These are phyloP conservation scores for Phytophthora multivora DNA, from an alignment of 352 stramenopile species.

Conservation along the genomic window DNA sequence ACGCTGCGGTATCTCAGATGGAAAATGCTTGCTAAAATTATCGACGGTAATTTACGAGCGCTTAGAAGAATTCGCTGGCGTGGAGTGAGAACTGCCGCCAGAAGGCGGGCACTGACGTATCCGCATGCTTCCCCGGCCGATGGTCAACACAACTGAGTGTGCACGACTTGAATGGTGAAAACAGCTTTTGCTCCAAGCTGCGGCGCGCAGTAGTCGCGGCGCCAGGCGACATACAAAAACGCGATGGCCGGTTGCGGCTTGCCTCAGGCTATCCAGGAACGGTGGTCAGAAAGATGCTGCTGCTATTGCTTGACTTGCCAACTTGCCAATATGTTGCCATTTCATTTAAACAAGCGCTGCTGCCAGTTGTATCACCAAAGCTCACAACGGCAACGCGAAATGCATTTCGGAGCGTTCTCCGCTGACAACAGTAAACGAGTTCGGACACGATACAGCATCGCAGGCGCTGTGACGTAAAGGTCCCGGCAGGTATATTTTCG, in stretches of 20 bases:
- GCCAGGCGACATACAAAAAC: slow-evolving; percentile 19
- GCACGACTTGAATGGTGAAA: slow-evolving; percentile 13
- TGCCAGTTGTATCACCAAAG: slow-evolving; percentile 14
- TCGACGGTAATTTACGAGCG: slow-evolving; percentile 36
- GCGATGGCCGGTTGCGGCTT: slow-evolving; percentile 12
- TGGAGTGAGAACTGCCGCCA: background rate
- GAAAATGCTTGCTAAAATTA: slow-evolving; percentile 32
- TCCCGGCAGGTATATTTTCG: slow-evolving; percentile 13
- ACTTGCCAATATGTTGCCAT: slow-evolving; percentile 12
- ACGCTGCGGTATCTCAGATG: slow-evolving; percentile 29
- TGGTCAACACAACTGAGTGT: slow-evolving; percentile 10
- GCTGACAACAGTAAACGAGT: slow-evolving; percentile 9
- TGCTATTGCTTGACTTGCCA: slow-evolving; percentile 5
- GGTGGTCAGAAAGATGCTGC: slow-evolving; percentile 17
- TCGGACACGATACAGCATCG: slow-evolving; percentile 16
- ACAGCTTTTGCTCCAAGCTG: slow-evolving; percentile 24
- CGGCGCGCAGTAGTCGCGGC: slow-evolving; percentile 16
- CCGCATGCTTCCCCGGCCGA: background rate
- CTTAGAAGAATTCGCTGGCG: background rate
- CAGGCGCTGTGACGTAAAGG: slow-evolving; percentile 10
- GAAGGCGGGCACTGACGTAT: background rate
- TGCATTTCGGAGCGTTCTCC: slow-evolving; percentile 20
- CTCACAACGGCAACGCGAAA: slow-evolving; percentile 8
- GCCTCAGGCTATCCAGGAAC: slow-evolving; percentile 19
- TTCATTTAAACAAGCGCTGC: slow-evolving; percentile 7